Conservation (phyloP, 179 eudicot genomes). For the Nepenthes alata region DNA sequence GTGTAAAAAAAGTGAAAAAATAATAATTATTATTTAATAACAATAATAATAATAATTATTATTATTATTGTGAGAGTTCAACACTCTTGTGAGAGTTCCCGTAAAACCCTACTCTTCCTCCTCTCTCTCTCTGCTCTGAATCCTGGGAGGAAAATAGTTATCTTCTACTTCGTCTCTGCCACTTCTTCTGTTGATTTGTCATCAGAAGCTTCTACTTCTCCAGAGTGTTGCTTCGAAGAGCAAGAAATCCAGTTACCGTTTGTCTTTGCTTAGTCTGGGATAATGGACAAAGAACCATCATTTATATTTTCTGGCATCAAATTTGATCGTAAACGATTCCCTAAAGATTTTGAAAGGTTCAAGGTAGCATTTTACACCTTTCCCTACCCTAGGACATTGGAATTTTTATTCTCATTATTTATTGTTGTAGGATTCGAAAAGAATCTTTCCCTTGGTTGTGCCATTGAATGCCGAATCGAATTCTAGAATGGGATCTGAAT, state of each 20-base stretch:
- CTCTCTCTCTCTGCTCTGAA: too few relatives aligned
- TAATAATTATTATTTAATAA: too few relatives aligned
- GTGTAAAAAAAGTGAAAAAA: too few relatives aligned
- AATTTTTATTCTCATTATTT: not conserved
- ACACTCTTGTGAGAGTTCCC: too few relatives aligned
- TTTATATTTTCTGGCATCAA: constrained; percentile 70
- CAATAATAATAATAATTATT: too few relatives aligned
- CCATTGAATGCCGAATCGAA: not conserved
- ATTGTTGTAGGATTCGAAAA: not conserved
- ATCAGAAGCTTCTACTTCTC: too few relatives aligned
- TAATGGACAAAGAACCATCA: constrained; percentile 55
- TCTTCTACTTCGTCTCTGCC: too few relatives aligned
- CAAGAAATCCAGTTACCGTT: not conserved
- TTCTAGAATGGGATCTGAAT: too few relatives aligned
- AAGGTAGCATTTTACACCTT: constrained; percentile 27
- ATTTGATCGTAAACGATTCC: constrained; percentile 58
- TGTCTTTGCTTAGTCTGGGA: not conserved
- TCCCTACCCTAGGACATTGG: not conserved
- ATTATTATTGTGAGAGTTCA: too few relatives aligned
- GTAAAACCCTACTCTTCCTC: too few relatives aligned
- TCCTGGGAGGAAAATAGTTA: too few relatives aligned
- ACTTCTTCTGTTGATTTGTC: too few relatives aligned
- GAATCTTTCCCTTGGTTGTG: not conserved
- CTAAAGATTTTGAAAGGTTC: constrained; percentile 56
- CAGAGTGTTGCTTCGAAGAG: not conserved